phyloP scores from a whole-genome alignment of 1,139 yeast genomes.

The Diutina siamensis region DNA sequence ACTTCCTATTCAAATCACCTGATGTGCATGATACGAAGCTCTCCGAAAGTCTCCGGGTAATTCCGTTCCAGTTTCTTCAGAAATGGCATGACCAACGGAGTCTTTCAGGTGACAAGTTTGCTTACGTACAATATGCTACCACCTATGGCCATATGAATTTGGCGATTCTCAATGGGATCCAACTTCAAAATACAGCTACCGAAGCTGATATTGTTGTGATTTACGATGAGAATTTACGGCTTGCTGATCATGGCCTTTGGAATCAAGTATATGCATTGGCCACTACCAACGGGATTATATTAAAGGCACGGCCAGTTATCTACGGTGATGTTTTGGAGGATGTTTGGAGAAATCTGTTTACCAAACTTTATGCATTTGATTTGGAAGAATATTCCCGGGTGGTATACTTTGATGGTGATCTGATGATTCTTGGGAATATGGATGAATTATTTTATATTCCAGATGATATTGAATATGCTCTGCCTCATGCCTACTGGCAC shows the following conservation, averaged over 20 bases:
- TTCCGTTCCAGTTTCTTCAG: neutral
- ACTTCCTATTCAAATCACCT: neutral
- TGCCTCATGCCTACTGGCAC: slow-evolving; percentile 6
- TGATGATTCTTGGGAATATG: slow-evolving; percentile 20
- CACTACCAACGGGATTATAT: neutral
- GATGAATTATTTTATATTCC: slow-evolving; percentile 26
- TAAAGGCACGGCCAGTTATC: slow-evolving; percentile 9
- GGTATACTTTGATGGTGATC: slow-evolving; percentile 33
- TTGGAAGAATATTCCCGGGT: slow-evolving; percentile 31
- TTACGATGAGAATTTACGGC: neutral
- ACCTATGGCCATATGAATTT: neutral
- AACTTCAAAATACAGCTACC: neutral
- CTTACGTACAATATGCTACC: slow-evolving; percentile 5
- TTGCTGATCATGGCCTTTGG: slow-evolving; percentile 1
- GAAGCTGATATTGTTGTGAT: neutral
- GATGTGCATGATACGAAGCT: neutral
- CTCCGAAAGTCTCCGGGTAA: neutral
- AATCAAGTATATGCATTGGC: slow-evolving; percentile 7
- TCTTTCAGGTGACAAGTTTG: neutral
- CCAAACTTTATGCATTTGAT: slow-evolving; percentile 42
- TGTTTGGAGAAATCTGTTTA: slow-evolving; percentile 41
- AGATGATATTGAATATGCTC: slow-evolving; percentile 5
- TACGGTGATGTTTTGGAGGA: slow-evolving; percentile 12
- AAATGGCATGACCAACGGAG: neutral
- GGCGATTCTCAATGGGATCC: slow-evolving; percentile 1